A percentile compares a stretch with the other conserved stretches of the same genome.
Conservation (phyloP, 2,329 filamentous ascomycete species). For the Pseudogymnoascus sp. region DNA sequence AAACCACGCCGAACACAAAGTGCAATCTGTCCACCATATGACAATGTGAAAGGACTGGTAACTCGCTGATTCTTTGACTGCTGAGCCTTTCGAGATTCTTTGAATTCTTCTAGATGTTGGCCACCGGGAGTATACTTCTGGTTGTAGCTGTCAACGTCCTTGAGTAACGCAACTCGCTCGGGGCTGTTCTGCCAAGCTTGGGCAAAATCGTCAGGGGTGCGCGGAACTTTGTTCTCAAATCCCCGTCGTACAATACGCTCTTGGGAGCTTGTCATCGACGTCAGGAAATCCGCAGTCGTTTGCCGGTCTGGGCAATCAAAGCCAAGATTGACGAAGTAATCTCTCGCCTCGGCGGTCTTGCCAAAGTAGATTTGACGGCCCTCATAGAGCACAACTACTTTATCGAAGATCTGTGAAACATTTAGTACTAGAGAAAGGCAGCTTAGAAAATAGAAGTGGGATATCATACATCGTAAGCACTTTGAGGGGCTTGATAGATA, state of each 20-base stretch:
- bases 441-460: not conserved
- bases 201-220: slow-evolving; percentile 45
- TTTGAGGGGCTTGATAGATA: slow-evolving; percentile 63
- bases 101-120: slow-evolving; percentile 30
- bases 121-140: slow-evolving; percentile 24
- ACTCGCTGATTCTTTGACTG: slow-evolving; percentile 46
- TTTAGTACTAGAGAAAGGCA: not conserved
- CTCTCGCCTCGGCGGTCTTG: slow-evolving; percentile 48
- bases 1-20: slow-evolving; percentile 79
- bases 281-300: slow-evolving; percentile 56
- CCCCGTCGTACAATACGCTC: slow-evolving; percentile 47
- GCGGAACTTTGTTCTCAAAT: slow-evolving; percentile 46
- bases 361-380: slow-evolving; percentile 70
- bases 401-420: slow-evolving; percentile 46
- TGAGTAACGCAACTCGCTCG: slow-evolving; percentile 34
- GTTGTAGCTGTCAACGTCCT: slow-evolving; percentile 45
- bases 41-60: slow-evolving; percentile 44
- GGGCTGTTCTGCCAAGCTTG: slow-evolving; percentile 38
- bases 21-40: slow-evolving; percentile 45
- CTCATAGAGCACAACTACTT: slow-evolving; percentile 55
- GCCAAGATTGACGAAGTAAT: slow-evolving; percentile 60
- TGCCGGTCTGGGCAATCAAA: slow-evolving; percentile 58
- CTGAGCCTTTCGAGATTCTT: slow-evolving; percentile 24
- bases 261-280: slow-evolving; percentile 57
- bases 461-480: slow-evolving; percentile 46